Conservation (phyloP, 2,329 filamentous ascomycete species). For the Aspergillus fructus region DNA sequence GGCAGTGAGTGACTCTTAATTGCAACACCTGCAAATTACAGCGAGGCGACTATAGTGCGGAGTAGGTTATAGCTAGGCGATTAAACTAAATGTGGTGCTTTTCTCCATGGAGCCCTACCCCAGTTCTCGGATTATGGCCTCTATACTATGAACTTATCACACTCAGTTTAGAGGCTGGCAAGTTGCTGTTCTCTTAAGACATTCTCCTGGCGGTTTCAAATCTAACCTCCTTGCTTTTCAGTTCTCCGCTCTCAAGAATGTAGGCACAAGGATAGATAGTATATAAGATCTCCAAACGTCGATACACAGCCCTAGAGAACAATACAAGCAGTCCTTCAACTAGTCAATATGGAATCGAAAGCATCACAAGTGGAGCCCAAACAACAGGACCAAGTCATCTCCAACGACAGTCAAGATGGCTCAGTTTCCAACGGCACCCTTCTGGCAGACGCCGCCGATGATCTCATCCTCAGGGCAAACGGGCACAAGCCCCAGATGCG, state of each 20-base stretch:
- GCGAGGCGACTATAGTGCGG: neutral
- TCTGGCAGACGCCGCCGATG: neutral
- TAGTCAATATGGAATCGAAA: neutral
- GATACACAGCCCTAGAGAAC: neutral
- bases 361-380: neutral
- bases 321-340: neutral
- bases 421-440: neutral
- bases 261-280: neutral
- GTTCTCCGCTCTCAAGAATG: neutral
- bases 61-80: neutral
- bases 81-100: neutral
- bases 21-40: neutral
- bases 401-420: neutral
- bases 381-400: too few relatives aligned
- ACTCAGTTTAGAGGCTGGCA: neutral
- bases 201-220: neutral
- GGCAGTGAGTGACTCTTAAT: too few relatives aligned
- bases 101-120: neutral
- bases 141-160: neutral
- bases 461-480: neutral
- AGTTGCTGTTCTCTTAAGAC: neutral
- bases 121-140: neutral
- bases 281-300: neutral
- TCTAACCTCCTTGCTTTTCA: neutral
- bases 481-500: constrained; percentile 14